Evolutionary conservation across 1,284 basidiomycete genomes (phyloP), one percentile per base, ranked within the genome.

Genomic region (Marasmius sp.): DNA sequence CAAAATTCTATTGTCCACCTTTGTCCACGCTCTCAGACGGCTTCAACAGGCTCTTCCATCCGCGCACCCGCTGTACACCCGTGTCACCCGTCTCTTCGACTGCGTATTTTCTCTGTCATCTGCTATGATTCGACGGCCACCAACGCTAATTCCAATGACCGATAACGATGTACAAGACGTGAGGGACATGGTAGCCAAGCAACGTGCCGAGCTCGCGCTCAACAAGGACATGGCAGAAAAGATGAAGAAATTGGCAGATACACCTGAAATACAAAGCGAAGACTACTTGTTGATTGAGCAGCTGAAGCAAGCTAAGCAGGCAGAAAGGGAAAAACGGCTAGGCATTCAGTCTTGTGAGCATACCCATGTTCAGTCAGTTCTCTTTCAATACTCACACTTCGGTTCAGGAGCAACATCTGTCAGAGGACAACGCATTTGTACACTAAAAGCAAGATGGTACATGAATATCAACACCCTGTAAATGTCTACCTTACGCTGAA

Each of bases 121-220:
- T 20, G 63, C 36, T 36, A 92, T 93, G 91, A 90, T 93, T 70
- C 85, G 91, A 59, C 79, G 90, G 59, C 79, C 82, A 33, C 91
- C 91, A 6, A 92, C 91, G 1, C 80, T 89, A 63, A 88, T 93
- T 65, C 80, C 82, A 27, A 86, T 93, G 83, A 84, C 77, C 66
- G 90, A 92, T 68, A 73, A 78, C 34, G 91, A 92, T 71, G 86
- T 93, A 37, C 87, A 91, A 75, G 88, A 91, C 64, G 78, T 92
- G 49, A 83, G 89, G 43, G 84, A 86, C 52, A 73, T 86, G 64
- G 75, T 91, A 33, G 77, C 78, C 12, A 79, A 82, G 68, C 84
- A 85, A 68, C 86, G 83, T 68, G 71, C 76, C 10, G 81, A 83
- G 2, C 74, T 74, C 10, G 70, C 72, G 63, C 69, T 71, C 37